phyloP scores from a whole-genome alignment of 179 eudicot genomes.

The Silene vulgaris region DNA sequence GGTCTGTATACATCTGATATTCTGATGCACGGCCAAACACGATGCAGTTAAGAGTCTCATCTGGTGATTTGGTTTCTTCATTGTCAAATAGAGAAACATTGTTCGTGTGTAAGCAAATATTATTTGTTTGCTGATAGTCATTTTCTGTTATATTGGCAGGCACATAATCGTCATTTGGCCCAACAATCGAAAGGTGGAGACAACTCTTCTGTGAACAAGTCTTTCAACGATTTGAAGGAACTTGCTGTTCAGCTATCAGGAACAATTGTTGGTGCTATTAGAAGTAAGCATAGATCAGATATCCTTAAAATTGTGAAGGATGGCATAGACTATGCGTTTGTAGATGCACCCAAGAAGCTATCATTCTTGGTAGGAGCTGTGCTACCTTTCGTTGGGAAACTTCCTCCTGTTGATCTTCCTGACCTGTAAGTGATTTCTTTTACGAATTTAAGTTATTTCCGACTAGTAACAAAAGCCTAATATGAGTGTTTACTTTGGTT shows the following conservation, averaged over 20 bases:
- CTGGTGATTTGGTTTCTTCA: not conserved
- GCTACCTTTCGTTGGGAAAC: constrained; percentile 65
- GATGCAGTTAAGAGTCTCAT: not conserved
- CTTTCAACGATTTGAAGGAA: constrained; percentile 69
- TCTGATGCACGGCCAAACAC: not conserved
- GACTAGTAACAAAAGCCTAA: not conserved
- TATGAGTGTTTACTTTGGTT: constrained; percentile 17
- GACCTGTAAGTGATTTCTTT: constrained; percentile 58
- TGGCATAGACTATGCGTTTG: constrained; percentile 76
- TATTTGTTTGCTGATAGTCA: not conserved
- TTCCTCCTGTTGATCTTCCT: constrained; percentile 59
- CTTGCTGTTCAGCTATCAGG: constrained; percentile 69
- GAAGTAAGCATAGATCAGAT: constrained; percentile 66
- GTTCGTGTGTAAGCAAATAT: not conserved
- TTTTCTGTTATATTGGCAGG: constrained; percentile 41
- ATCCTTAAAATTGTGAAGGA: constrained; percentile 69
- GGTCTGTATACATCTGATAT: not conserved
- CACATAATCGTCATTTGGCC: constrained; percentile 51
- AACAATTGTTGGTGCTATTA: constrained; percentile 63
- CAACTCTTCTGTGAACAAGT: constrained; percentile 41
- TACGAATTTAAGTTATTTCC: not conserved
- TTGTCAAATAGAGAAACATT: not conserved
- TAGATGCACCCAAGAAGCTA: constrained; percentile 55
- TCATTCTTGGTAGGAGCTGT: constrained; percentile 72
- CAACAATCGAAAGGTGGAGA: constrained; percentile 37